Evolutionary conservation across 345 rosid species (phyloP).

Genomic region (Eucalyptus tenuipes): DNA sequence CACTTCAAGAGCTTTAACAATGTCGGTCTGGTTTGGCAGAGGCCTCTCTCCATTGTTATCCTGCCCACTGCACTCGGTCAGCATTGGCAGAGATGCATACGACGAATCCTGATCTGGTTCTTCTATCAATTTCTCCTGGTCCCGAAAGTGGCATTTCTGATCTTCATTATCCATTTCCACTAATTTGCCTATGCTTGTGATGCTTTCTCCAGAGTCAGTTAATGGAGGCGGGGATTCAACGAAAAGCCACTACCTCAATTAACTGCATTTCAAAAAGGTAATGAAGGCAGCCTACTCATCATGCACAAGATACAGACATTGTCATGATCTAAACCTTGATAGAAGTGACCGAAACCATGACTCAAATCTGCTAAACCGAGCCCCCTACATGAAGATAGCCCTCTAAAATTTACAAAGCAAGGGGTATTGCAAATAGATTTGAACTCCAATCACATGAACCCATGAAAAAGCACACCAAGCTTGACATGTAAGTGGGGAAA

Average conservation of each 20-base stretch:
- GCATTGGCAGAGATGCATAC: neutral
- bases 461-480: neutral
- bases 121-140: neutral
- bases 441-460: neutral
- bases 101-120: neutral
- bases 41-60: slow-evolving; percentile 1
- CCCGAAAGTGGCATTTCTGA: neutral
- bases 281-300: neutral
- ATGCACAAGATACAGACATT: neutral
- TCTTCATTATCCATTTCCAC: neutral
- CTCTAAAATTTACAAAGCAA: neutral
- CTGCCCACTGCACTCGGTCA: neutral
- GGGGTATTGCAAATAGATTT: neutral
- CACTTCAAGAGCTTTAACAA: slow-evolving; percentile 55
- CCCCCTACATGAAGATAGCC: neutral
- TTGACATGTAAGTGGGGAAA: neutral
- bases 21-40: slow-evolving; percentile 25
- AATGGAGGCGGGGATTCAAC: neutral
- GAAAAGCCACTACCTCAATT: neutral
- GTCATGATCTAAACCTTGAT: neutral
- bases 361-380: neutral
- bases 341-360: neutral
- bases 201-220: neutral
- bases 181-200: neutral
- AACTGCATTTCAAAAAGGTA: neutral